These are phyloP conservation scores for Sungouiozyma ichnusensis DNA, from an alignment of 805 yeast genomes.

Conservation along the genomic window DNA sequence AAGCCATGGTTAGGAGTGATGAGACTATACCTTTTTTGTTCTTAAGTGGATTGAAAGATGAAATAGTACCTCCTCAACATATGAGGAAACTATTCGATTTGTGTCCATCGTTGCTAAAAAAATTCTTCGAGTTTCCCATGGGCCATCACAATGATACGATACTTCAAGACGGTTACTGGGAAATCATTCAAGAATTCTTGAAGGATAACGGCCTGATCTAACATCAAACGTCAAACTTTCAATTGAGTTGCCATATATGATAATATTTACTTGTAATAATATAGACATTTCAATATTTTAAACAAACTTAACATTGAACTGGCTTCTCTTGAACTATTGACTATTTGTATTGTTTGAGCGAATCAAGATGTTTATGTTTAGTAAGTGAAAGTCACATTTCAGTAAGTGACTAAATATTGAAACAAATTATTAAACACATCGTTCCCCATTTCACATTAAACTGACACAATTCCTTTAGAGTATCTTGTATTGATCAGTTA, in stretches of 20 bases:
- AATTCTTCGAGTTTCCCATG: conserved; percentile 42
- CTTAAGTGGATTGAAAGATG: conserved; percentile 68
- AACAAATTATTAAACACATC: background rate
- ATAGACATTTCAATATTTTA: no score
- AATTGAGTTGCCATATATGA: no score
- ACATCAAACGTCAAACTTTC: no score
- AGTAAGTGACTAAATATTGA: background rate
- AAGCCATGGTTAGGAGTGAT: conserved; percentile 41
- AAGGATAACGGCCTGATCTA: conserved; percentile 27
- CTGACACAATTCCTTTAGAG: no score
- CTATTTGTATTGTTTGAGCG: no score
- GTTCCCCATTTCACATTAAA: background rate
- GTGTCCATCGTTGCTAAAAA: conserved; percentile 42
- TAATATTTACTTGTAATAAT: background rate
- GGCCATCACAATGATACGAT: conserved; percentile 82
- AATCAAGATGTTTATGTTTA: background rate
- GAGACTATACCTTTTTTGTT: conserved; percentile 54
- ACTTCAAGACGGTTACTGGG: conserved; percentile 70
- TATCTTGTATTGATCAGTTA: no score
- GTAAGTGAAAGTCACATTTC: background rate
- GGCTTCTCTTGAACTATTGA: no score
- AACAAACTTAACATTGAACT: no score
- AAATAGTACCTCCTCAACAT: conserved; percentile 83
- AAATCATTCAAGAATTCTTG: conserved; percentile 46
- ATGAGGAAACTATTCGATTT: conserved; percentile 51